These are phyloP conservation scores for Penicillium sp. DNA, from an alignment of 2,329 filamentous ascomycete species.

Conservation along the genomic window DNA sequence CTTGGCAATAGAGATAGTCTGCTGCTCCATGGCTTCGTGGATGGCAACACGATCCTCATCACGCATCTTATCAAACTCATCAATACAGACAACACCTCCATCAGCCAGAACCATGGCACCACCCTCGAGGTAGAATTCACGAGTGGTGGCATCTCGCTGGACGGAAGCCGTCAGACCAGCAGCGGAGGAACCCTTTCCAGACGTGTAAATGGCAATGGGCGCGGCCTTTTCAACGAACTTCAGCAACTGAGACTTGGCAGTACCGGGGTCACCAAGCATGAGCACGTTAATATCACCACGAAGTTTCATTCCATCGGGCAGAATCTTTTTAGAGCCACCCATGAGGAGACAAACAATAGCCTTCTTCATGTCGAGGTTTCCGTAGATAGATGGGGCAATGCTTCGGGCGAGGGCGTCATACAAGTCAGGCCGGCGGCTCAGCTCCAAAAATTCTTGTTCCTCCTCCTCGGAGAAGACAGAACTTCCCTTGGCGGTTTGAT, in stretches of 20 bases:
- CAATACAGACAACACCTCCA: conserved; percentile 95
- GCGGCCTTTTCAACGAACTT: conserved; percentile 98
- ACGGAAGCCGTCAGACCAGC: conserved; percentile 97
- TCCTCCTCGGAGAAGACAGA: conserved; percentile 90
- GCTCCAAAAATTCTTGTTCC: conserved; percentile 91
- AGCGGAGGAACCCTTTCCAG: conserved; percentile 95
- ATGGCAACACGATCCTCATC: conserved; percentile 98
- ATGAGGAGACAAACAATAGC: conserved; percentile 90
- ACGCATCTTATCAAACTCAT: conserved; percentile 99
- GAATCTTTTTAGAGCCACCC: conserved; percentile 94
- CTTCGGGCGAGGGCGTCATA: conserved; percentile 88
- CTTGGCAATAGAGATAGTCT: conserved; percentile 98
- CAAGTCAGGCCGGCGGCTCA: conserved; percentile 88
- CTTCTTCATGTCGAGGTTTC: conserved; percentile 95
- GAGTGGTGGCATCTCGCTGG: conserved; percentile 84
- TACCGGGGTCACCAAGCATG: conserved; percentile 94
- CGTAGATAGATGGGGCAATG: conserved; percentile 96
- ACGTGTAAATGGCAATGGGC: conserved; percentile 97
- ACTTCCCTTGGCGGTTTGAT: conserved; percentile 83
- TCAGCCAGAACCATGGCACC: conserved; percentile 98
- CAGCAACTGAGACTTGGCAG: conserved; percentile 92
- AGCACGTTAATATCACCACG: conserved; percentile 98
- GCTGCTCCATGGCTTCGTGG: conserved; percentile 99
- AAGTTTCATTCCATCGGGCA: conserved; percentile 96
- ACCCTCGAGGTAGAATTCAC: conserved; percentile 97